phyloP scores from a whole-genome alignment of 805 yeast genomes.

The Schwanniomyces yamadae region DNA sequence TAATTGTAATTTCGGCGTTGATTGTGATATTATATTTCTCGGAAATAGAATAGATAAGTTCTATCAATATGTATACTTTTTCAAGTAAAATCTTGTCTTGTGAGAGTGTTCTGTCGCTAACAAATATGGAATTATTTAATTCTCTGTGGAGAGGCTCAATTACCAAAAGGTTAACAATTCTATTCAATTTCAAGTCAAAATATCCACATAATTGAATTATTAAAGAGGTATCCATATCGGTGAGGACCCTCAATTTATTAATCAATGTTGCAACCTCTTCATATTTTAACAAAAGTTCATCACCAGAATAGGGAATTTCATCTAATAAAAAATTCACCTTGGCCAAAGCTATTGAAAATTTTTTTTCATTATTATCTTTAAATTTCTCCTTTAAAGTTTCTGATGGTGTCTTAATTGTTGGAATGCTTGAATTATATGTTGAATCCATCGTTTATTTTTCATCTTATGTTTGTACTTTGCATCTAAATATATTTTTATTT shows the following conservation, averaged over 20 bases:
- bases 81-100: too few relatives aligned
- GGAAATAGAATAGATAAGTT: too few relatives aligned
- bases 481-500: background rate
- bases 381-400: conserved; percentile 3
- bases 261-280: too few relatives aligned
- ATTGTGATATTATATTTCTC: too few relatives aligned
- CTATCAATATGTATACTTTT: too few relatives aligned
- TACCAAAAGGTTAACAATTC: conserved; percentile 5
- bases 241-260: too few relatives aligned
- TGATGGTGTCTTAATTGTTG: background rate
- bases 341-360: conserved; percentile 16
- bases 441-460: conserved; percentile 1
- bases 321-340: conserved; percentile 13
- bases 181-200: conserved; percentile 1
- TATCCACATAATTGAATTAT: conserved; percentile 1
- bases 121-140: too few relatives aligned
- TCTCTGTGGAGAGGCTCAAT: too few relatives aligned
- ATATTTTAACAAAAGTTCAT: background rate
- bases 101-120: too few relatives aligned
- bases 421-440: background rate
- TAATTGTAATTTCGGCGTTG: too few relatives aligned
- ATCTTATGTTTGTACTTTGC: too few relatives aligned
- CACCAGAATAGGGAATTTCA: conserved; percentile 7
- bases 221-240: background rate
- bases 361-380: conserved; percentile 10